These are phyloP conservation scores for Botryosphaeria dothidea DNA, from an alignment of 2,329 filamentous ascomycete genomes.

Conservation along the genomic window DNA sequence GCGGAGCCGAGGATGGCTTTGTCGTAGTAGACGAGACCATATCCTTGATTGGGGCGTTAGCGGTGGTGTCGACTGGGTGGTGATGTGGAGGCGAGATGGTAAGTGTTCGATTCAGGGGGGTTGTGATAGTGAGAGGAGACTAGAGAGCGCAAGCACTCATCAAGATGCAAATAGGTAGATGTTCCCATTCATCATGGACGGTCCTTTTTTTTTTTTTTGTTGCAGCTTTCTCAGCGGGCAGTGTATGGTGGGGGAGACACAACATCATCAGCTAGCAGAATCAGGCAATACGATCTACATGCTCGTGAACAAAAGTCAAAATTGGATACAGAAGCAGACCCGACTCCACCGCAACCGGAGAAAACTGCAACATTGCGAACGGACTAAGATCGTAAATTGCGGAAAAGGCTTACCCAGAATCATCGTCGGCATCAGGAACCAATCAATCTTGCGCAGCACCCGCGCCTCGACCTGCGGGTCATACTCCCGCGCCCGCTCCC, in stretches of 20 bases:
- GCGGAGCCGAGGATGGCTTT: constrained; percentile 76
- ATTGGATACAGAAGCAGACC: background rate
- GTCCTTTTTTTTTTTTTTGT: too few relatives aligned
- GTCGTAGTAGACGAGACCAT: constrained; percentile 71
- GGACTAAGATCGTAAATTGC: background rate
- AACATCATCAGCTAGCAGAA: constrained; percentile 2
- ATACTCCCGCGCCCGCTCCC: constrained; percentile 55
- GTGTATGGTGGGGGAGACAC: too few relatives aligned
- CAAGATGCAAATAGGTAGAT: too few relatives aligned
- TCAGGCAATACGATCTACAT: constrained; percentile 12
- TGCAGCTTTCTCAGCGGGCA: too few relatives aligned
- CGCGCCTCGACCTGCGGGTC: constrained; percentile 57
- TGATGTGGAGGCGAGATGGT: background rate
- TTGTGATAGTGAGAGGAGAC: too few relatives aligned
- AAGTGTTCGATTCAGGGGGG: too few relatives aligned
- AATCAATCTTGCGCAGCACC: constrained; percentile 67
- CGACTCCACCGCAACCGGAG: background rate
- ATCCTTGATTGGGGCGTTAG: constrained; percentile 44
- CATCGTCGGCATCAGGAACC: constrained; percentile 69
- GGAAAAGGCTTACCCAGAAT: constrained; percentile 33
- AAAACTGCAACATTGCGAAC: background rate
- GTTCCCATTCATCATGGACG: too few relatives aligned
- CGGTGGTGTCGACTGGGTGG: background rate
- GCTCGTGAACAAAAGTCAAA: background rate
- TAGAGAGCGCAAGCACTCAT: too few relatives aligned